Percentiles rank a stretch among this genome's conserved stretches.
phyloP scores from a whole-genome alignment of 805 yeast species.

The Pichia nanzhaoensis region DNA sequence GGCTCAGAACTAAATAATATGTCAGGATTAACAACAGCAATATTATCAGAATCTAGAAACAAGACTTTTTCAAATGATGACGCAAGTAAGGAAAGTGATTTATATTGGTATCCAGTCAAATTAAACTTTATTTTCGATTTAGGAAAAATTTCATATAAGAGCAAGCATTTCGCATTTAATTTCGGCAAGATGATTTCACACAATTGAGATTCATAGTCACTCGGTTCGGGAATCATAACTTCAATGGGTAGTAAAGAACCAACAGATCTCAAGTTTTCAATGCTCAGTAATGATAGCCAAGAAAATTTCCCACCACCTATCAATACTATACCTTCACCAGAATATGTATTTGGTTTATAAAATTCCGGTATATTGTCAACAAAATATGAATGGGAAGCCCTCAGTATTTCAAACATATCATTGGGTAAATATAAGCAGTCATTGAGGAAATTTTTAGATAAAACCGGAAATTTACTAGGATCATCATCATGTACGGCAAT shows the following conservation, averaged over 20 bases:
- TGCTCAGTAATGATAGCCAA: slow-evolving; percentile 51
- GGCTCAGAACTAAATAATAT: slow-evolving; percentile 49
- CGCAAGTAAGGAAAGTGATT: slow-evolving; percentile 41
- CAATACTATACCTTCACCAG: slow-evolving; percentile 56
- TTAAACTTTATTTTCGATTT: slow-evolving; percentile 20
- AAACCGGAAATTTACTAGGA: slow-evolving; percentile 27
- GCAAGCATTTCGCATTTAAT: slow-evolving; percentile 55
- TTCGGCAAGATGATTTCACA: slow-evolving; percentile 35
- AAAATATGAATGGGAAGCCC: slow-evolving; percentile 40
- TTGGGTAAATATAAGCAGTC: slow-evolving; percentile 42
- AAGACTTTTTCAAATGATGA: slow-evolving; percentile 49
- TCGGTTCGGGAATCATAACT: slow-evolving; percentile 34
- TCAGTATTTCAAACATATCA: slow-evolving; percentile 39
- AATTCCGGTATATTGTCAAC: slow-evolving; percentile 33
- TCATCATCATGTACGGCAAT: slow-evolving; percentile 29
- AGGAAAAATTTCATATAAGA: slow-evolving; percentile 45
- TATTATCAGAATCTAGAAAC: slow-evolving; percentile 47
- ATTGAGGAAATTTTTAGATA: slow-evolving; percentile 47
- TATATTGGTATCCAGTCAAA: slow-evolving; percentile 44
- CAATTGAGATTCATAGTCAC: slow-evolving; percentile 35
- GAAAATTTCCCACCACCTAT: slow-evolving; percentile 74
- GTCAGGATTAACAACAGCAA: slow-evolving; percentile 43
- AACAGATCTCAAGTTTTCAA: slow-evolving; percentile 39
- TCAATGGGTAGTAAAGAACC: slow-evolving; percentile 45
- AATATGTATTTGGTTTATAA: slow-evolving; percentile 30